Conservation (phyloP, 306 rosid species). For the Hippophae rhamnoides region DNA sequence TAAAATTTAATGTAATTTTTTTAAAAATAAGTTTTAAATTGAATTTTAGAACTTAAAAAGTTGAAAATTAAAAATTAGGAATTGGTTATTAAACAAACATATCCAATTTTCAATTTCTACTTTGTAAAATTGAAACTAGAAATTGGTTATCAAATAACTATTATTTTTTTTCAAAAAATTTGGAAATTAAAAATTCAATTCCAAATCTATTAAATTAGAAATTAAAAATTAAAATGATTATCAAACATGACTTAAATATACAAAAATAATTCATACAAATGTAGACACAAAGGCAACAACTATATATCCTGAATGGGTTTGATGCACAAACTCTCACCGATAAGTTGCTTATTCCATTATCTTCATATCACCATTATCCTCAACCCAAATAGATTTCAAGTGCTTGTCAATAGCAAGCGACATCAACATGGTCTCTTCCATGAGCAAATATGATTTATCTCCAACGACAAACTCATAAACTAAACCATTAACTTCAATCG, state of each 20-base stretch:
- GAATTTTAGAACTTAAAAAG: no score
- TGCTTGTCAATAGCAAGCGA: slow-evolving; percentile 26
- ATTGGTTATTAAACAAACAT: no score
- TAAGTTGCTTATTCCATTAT: background rate
- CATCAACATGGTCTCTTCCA: slow-evolving; percentile 16
- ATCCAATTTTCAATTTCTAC: no score
- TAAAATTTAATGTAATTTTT: no score
- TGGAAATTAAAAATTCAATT: no score
- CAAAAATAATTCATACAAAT: background rate
- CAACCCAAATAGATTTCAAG: slow-evolving; percentile 19
- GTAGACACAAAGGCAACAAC: background rate
- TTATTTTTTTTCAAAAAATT: no score
- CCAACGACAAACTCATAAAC: slow-evolving; percentile 36
- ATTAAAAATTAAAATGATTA: background rate
- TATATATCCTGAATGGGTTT: background rate
- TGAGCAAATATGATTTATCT: slow-evolving; percentile 20
- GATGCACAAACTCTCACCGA: background rate
- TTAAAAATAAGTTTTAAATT: no score
- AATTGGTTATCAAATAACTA: no score
- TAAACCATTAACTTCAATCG: slow-evolving; percentile 25
- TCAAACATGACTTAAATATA: background rate
- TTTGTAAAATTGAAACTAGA: no score
- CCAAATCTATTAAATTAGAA: background rate
- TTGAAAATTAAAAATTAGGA: no score
- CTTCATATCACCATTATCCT: slow-evolving; percentile 5